Evolutionary conservation across 805 yeast species (phyloP), one percentile per base, ranked within the genome.

Genomic region (Kodamaea laetipori): DNA sequence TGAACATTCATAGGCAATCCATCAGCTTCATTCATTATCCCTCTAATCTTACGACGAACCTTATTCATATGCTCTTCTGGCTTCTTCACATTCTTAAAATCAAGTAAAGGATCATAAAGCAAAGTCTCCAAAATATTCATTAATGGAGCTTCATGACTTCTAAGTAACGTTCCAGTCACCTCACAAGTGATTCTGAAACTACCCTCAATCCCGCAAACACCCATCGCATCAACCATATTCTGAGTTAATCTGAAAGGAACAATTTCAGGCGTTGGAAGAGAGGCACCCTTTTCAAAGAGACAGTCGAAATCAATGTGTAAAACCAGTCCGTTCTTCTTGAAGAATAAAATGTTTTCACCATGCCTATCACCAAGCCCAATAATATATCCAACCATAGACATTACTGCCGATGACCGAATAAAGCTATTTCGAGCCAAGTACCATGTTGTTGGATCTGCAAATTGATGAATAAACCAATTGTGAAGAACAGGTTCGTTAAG

Each of bases 231-330:
- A 3, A 82, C 82, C 71, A 94, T 76, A 57, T 94, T 92, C 39
- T 81, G 85, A 0, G 99, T 94, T 37, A 94, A 63, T 51, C 99
- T 72, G 64, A 94, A 94, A 0, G 99, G 99, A 1, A 94, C 99
- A 23, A 88, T 71, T 58, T 94, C 99, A 0, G 99, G 99, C 4
- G 86, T 83, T 0, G 79, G 78, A 15, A 79, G 60, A 2, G 83
- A 82, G 21, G 82, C 66, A 17, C 86, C 87, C 59, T 92, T 94
- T 45, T 92, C 98, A 57, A 95, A 94, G 32, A 94, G 69, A 67
- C 98, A 92, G 59, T 95, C 98, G 63, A 94, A 94, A 64, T 95
- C 99, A 43, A 94, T 97, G 61, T 94, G 99, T 48, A 94, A 65
- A 0, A 89, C 80, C 6, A 80, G 81, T 1, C 99, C 99, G 3